phyloP scores from a whole-genome alignment of 2,329 filamentous ascomycete genomes.

The Cordyceps militaris region DNA sequence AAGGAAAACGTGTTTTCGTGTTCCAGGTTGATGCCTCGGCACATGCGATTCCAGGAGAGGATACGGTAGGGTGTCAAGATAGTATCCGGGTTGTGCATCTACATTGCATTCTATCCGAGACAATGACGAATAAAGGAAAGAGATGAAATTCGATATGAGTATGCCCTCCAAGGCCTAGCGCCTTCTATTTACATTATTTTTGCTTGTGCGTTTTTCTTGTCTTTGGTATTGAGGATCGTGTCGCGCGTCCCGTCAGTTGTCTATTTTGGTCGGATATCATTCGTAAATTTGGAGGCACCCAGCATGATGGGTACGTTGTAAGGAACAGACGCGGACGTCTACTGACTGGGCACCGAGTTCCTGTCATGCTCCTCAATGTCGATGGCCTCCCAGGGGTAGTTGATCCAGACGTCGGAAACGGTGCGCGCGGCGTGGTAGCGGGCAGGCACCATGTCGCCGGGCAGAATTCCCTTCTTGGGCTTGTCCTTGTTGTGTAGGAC shows the following conservation, averaged over 20 bases:
- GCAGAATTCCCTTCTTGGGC: slow-evolving; percentile 81
- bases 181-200: not conserved
- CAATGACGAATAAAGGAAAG: not conserved
- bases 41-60: not conserved
- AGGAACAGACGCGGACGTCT: not conserved
- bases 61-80: too few relatives aligned
- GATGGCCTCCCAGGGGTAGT: slow-evolving; percentile 95
- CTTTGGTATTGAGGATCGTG: slow-evolving; percentile 1
- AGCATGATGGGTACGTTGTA: not conserved
- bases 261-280: slow-evolving; percentile 3
- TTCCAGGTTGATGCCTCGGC: not conserved
- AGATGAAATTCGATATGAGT: not conserved
- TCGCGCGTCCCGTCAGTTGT: not conserved
- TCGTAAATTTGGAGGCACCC: not conserved
- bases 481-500: slow-evolving; percentile 99
- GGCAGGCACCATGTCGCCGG: slow-evolving; percentile 66
- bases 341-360: slow-evolving; percentile 1
- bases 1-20: not conserved
- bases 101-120: not conserved
- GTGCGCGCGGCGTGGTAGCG: slow-evolving; percentile 83
- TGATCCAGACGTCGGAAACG: slow-evolving; percentile 94
- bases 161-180: not conserved
- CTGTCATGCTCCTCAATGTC: slow-evolving; percentile 89
- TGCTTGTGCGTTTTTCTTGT: not conserved
- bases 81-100: not conserved